Conservation (phyloP, 106 monocot genomes). For the Acanthochlamys bracteata region DNA sequence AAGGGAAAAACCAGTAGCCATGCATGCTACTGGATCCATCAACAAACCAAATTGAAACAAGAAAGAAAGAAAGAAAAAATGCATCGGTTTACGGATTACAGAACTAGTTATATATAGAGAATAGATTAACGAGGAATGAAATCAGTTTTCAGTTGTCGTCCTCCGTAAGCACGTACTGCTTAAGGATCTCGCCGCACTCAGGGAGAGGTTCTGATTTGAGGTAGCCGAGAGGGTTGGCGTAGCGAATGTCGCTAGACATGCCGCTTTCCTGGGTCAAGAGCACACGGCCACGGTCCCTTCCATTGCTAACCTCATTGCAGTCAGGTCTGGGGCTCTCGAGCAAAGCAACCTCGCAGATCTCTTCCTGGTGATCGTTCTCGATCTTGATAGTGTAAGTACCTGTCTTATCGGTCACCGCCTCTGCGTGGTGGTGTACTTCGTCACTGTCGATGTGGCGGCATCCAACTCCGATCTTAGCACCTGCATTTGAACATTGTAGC, state of each 20-base stretch:
- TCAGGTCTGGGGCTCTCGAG: conserved; percentile 23
- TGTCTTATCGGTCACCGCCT: conserved; percentile 23
- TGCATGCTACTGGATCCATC: too few relatives aligned
- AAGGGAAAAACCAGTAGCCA: too few relatives aligned
- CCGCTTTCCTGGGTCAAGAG: conserved; percentile 34
- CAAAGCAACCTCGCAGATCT: conserved; percentile 35
- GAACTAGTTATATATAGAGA: too few relatives aligned
- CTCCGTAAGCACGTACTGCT: conserved; percentile 7
- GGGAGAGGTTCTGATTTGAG: conserved; percentile 32
- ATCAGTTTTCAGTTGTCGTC: background rate
- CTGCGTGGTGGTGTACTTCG: conserved; percentile 15
- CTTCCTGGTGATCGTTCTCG: conserved; percentile 33
- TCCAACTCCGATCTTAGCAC: conserved; percentile 38
- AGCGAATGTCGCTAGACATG: conserved; percentile 26
- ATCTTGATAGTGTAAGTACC: conserved; percentile 44
- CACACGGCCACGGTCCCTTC: conserved; percentile 37
- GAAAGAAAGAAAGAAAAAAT: too few relatives aligned
- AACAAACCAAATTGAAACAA: too few relatives aligned
- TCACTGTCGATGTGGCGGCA: conserved; percentile 30
- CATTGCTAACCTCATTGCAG: conserved; percentile 29
- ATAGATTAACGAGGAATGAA: too few relatives aligned
- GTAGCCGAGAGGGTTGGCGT: conserved; percentile 63
- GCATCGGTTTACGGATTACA: too few relatives aligned
- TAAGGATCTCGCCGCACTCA: conserved; percentile 14
- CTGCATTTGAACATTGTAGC: too few relatives aligned